Conservation (phyloP, 768 basidiomycete genomes). For the Pleurotus sapidus region DNA sequence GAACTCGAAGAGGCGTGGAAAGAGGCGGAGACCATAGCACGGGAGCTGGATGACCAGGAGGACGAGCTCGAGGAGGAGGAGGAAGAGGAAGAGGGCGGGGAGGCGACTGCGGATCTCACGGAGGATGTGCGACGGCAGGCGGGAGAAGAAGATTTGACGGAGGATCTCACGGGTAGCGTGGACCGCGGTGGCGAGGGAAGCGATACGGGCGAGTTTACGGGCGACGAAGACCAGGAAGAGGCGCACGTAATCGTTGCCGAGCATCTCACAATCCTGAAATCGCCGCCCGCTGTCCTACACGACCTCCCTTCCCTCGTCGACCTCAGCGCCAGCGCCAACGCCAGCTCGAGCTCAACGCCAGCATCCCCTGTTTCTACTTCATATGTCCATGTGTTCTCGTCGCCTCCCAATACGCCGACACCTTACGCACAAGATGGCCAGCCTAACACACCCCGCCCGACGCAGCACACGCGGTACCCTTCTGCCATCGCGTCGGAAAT, state of each 20-base stretch:
- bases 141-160: not conserved
- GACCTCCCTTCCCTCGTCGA: not conserved
- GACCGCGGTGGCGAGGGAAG: not conserved
- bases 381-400: no score
- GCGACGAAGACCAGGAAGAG: conserved; percentile 16
- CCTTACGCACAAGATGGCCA: no score
- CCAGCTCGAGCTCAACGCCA: not conserved
- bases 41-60: conserved; percentile 67
- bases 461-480: no score
- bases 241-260: conserved; percentile 47
- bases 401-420: no score
- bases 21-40: conserved; percentile 69
- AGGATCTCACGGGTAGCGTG: not conserved
- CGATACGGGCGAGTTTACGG: conserved; percentile 13
- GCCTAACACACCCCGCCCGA: no score
- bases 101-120: no score
- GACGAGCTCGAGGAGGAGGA: no score
- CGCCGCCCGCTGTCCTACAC: not conserved
- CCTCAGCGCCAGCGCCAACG: not conserved
- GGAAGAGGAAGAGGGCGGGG: no score
- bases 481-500: not conserved
- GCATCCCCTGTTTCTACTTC: no score
- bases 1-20: conserved; percentile 82
- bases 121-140: no score
- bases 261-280: conserved; percentile 34